Evolutionary conservation across 164 flowering plant species (phyloP).

Genomic region (Nelumbo lutea): DNA sequence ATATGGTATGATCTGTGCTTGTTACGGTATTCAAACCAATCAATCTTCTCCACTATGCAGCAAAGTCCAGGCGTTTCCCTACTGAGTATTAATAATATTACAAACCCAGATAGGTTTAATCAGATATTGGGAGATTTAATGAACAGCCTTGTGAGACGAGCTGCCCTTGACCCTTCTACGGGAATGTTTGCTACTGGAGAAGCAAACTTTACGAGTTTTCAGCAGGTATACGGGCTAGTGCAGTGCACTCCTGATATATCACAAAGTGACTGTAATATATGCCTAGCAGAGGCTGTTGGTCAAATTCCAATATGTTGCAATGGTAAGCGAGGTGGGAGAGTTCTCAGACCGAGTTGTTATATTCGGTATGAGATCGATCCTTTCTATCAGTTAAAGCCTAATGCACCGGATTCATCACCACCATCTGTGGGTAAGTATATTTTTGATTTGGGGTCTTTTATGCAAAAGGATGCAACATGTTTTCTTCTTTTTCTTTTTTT

Average conservation of each 20-base stretch:
- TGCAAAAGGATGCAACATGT: too few relatives aligned
- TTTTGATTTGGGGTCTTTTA: too few relatives aligned
- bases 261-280: too few relatives aligned
- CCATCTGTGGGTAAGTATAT: too few relatives aligned
- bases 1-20: conserved; percentile 21
- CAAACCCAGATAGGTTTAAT: not conserved
- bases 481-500: too few relatives aligned
- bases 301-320: too few relatives aligned
- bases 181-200: conserved; percentile 1
- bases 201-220: not conserved
- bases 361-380: too few relatives aligned
- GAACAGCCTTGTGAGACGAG: not conserved
- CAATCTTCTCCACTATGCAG: not conserved
- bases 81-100: not conserved
- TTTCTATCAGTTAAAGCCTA: too few relatives aligned
- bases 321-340: too few relatives aligned
- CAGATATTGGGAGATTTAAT: not conserved
- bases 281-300: too few relatives aligned
- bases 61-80: not conserved
- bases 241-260: conserved; percentile 13
- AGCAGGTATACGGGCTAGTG: conserved; percentile 11
- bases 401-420: too few relatives aligned
- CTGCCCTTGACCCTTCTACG: not conserved
- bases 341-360: too few relatives aligned
- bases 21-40: conserved; percentile 15